Evolutionary conservation across 352 stramenopile species (phyloP).

Genomic region (Pythium chondricola): DNA sequence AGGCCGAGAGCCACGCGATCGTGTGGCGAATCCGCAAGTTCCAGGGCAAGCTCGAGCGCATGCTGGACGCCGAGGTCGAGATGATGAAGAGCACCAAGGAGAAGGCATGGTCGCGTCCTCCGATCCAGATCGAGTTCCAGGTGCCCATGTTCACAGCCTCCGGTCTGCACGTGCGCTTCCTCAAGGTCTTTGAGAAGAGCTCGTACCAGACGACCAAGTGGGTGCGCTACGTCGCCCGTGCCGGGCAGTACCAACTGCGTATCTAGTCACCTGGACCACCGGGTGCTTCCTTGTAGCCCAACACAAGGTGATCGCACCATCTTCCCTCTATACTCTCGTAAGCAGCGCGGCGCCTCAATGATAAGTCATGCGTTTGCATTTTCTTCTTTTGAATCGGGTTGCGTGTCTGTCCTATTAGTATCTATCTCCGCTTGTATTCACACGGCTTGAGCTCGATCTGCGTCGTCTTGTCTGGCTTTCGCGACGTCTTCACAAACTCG

Average conservation of each 20-base stretch:
- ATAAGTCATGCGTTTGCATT: neutral
- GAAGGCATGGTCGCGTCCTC: constrained; percentile 94
- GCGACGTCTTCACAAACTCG: constrained; percentile 64
- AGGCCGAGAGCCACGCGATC: constrained; percentile 96
- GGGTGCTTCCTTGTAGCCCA: too few relatives aligned
- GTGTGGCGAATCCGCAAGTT: constrained; percentile 98
- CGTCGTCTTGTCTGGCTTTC: constrained; percentile 38
- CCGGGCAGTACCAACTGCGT: constrained; percentile 96
- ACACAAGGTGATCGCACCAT: too few relatives aligned
- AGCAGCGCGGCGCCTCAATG: too few relatives aligned
- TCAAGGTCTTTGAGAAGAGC: constrained; percentile 98
- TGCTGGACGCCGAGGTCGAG: constrained; percentile 95
- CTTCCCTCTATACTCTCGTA: too few relatives aligned
- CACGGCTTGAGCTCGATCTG: constrained; percentile 76
- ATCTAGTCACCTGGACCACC: constrained; percentile 90
- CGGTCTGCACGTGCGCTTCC: constrained; percentile 96
- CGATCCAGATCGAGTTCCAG: constrained; percentile 97
- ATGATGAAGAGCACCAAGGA: constrained; percentile 96
- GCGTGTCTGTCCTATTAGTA: too few relatives aligned
- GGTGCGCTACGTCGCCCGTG: constrained; percentile 98
- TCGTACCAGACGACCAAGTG: constrained; percentile 98
- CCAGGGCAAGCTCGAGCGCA: constrained; percentile 91
- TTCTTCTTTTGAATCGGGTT: neutral
- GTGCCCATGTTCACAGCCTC: constrained; percentile 98
- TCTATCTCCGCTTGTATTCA: constrained; percentile 81